phyloP scores from a whole-genome alignment of 2,329 filamentous ascomycete genomes.

The Hypoxylon sp. region DNA sequence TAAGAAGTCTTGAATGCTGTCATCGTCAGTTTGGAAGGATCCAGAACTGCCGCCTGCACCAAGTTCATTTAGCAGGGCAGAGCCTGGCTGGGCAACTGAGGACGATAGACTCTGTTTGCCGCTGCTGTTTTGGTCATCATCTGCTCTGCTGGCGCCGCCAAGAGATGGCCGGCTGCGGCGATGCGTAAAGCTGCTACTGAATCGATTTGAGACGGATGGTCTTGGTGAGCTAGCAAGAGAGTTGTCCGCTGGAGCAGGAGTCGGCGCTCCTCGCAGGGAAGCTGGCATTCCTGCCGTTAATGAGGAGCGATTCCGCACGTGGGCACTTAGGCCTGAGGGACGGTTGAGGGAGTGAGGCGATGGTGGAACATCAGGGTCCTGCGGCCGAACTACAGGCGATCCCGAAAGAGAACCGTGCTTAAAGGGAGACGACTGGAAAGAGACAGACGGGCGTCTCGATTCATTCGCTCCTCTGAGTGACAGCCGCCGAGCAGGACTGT shows the following conservation, averaged over 20 bases:
- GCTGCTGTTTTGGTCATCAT: constrained; percentile 84
- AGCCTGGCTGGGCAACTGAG: constrained; percentile 79
- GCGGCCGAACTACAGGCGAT: constrained; percentile 74
- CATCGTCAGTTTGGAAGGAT: constrained; percentile 82
- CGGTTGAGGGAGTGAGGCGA: constrained; percentile 70
- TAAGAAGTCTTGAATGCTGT: constrained; percentile 93
- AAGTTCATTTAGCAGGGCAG: constrained; percentile 81
- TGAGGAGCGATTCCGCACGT: constrained; percentile 78
- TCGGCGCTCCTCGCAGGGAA: constrained; percentile 76
- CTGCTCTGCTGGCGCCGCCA: constrained; percentile 77
- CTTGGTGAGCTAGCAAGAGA: constrained; percentile 83
- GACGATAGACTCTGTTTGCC: constrained; percentile 83
- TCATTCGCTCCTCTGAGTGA: constrained; percentile 65
- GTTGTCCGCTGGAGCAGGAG: constrained; percentile 72
- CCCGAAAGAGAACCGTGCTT: constrained; percentile 96
- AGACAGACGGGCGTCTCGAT: constrained; percentile 82
- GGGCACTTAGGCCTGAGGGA: constrained; percentile 65
- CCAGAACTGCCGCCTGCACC: constrained; percentile 77
- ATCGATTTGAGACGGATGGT: constrained; percentile 82
- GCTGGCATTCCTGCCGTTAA: constrained; percentile 82
- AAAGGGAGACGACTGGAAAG: constrained; percentile 85
- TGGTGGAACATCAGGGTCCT: constrained; percentile 67
- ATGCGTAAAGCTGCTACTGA: constrained; percentile 95
- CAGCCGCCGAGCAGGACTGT: constrained; percentile 56
- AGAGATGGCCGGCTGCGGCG: constrained; percentile 84